These are phyloP conservation scores for Leccinum fallax DNA, from an alignment of 1,284 basidiomycete genomes.

Conservation along the genomic window DNA sequence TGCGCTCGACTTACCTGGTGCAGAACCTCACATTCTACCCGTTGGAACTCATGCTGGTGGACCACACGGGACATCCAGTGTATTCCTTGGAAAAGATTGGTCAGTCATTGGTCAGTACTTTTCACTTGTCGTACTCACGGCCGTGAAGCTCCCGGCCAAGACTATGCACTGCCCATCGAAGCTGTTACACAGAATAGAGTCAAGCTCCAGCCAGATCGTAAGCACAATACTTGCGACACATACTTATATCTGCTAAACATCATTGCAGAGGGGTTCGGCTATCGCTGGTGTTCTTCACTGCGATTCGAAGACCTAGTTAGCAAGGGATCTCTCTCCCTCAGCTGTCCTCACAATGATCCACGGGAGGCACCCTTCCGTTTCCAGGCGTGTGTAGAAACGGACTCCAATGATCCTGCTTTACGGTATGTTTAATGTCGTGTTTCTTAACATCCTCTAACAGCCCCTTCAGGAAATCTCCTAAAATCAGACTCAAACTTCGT, in stretches of 20 bases:
- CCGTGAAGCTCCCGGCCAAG: slow-evolving; percentile 74
- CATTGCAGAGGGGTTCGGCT: slow-evolving; percentile 85
- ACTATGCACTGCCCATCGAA: slow-evolving; percentile 91
- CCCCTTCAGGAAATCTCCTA: slow-evolving; percentile 73
- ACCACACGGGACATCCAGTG: slow-evolving; percentile 81
- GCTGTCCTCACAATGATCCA: slow-evolving; percentile 82
- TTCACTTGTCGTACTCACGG: slow-evolving; percentile 6
- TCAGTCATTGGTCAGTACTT: slow-evolving; percentile 38
- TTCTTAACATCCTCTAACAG: slow-evolving; percentile 4
- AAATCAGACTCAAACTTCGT: slow-evolving; percentile 84
- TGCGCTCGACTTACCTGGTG: slow-evolving; percentile 92
- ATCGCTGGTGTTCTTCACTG: slow-evolving; percentile 90
- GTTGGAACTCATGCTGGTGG: slow-evolving; percentile 89
- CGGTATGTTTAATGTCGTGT: slow-evolving; percentile 45
- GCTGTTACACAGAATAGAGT: slow-evolving; percentile 85
- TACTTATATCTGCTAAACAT: slow-evolving; percentile 12
- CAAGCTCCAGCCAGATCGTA: slow-evolving; percentile 91
- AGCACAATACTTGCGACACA: slow-evolving; percentile 34
- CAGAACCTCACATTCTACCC: slow-evolving; percentile 94
- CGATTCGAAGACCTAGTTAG: slow-evolving; percentile 90
- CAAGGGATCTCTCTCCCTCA: slow-evolving; percentile 80
- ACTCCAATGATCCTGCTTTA: slow-evolving; percentile 62
- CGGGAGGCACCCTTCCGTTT: slow-evolving; percentile 94
- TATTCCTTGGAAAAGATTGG: slow-evolving; percentile 86
- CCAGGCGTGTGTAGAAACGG: slow-evolving; percentile 89